A percentile compares a stretch with the other conserved stretches of the same genome.
Conservation (phyloP, 1,284 basidiomycete species). For the Apiotrichum porosum region DNA sequence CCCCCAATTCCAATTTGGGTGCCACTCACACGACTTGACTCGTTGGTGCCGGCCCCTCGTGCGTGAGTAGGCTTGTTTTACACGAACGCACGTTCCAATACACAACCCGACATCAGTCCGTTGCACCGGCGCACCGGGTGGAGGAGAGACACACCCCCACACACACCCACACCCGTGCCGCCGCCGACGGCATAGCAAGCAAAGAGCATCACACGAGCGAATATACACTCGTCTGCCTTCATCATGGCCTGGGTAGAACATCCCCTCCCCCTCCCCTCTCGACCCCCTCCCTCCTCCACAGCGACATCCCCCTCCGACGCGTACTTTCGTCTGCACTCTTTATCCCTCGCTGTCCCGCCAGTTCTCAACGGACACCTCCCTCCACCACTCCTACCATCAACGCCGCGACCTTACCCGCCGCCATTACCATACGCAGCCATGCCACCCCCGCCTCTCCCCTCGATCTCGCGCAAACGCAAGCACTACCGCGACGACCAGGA, state of each 20-base stretch:
- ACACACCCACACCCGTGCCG: too few relatives aligned
- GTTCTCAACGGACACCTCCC: background rate
- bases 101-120: too few relatives aligned
- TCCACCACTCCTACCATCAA: background rate
- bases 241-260: slow-evolving; percentile 2
- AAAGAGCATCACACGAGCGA: too few relatives aligned
- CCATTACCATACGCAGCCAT: slow-evolving; percentile 4
- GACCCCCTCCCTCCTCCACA: too few relatives aligned
- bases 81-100: too few relatives aligned
- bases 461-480: slow-evolving; percentile 23
- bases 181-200: too few relatives aligned
- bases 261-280: background rate
- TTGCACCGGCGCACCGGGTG: too few relatives aligned
- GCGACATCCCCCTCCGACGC: background rate
- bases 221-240: background rate
- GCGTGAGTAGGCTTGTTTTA: too few relatives aligned
- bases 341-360: background rate
- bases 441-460: slow-evolving; percentile 21
- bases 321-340: background rate
- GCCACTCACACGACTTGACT: too few relatives aligned
- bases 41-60: too few relatives aligned
- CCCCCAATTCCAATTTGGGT: too few relatives aligned
- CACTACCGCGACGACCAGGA: slow-evolving; percentile 4
- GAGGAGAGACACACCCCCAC: too few relatives aligned
- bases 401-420: background rate